phyloP scores from a whole-genome alignment of 2,329 filamentous ascomycete species.

The Ceratocystis huliohia region DNA sequence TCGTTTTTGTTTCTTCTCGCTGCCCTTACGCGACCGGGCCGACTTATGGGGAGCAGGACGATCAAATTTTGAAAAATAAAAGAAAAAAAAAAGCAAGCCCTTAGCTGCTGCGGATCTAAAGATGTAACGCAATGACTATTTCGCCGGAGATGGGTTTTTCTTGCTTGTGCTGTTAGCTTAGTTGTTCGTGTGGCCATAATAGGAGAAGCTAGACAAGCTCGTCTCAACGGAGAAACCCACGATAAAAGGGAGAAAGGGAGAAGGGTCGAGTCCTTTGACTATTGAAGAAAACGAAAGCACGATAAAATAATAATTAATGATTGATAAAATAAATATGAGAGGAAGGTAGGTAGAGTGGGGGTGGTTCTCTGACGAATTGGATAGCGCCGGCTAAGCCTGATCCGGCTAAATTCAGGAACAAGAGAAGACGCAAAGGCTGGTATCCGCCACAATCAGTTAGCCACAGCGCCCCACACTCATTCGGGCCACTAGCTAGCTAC shows the following conservation, averaged over 20 bases:
- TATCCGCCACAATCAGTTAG: background rate
- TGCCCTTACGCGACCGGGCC: background rate
- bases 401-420: conserved; percentile 11
- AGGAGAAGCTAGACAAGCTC: background rate
- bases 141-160: background rate
- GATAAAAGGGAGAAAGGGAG: background rate
- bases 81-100: background rate
- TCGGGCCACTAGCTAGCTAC: background rate
- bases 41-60: background rate
- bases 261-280: background rate
- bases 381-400: background rate
- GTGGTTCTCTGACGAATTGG: background rate
- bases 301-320: background rate
- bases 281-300: background rate
- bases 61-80: background rate
- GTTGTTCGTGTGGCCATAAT: no score
- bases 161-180: background rate
- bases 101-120: background rate
- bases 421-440: background rate
- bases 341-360: background rate
- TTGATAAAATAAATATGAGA: background rate
- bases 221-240: background rate
- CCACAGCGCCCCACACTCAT: background rate
- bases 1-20: background rate
- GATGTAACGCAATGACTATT: background rate